Percentiles rank a stretch among this genome's conserved stretches.
Evolutionary conservation across 805 yeast genomes (phyloP).

Genomic region (Nakazawaea sp.): DNA sequence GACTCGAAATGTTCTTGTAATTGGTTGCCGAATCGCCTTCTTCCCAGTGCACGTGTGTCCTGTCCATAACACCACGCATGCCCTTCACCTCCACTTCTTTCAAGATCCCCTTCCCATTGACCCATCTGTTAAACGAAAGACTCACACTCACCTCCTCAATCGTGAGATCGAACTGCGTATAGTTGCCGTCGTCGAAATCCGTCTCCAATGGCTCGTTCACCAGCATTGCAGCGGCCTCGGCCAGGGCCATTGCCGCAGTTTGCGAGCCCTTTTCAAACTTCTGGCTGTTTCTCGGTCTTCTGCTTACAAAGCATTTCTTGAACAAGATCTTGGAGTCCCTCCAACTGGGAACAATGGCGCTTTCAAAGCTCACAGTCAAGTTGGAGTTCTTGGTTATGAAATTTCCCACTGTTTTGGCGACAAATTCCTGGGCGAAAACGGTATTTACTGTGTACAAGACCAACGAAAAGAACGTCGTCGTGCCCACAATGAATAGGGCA

Average conservation of each 20-base stretch:
- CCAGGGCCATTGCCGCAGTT: slow-evolving; percentile 59
- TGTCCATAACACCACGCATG: slow-evolving; percentile 85
- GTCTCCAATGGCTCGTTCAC: slow-evolving; percentile 22
- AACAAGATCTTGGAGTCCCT: slow-evolving; percentile 78
- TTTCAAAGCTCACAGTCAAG: slow-evolving; percentile 79
- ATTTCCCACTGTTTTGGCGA: slow-evolving; percentile 78
- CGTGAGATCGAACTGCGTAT: slow-evolving; percentile 90
- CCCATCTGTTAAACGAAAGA: slow-evolving; percentile 77
- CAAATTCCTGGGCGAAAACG: slow-evolving; percentile 80
- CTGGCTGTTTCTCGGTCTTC: slow-evolving; percentile 55
- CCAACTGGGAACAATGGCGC: slow-evolving; percentile 95
- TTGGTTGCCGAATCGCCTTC: slow-evolving; percentile 78
- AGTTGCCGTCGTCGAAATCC: slow-evolving; percentile 79
- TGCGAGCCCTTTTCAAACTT: slow-evolving; percentile 68
- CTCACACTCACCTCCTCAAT: slow-evolving; percentile 81
- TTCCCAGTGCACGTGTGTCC: slow-evolving; percentile 81
- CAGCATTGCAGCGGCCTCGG: slow-evolving; percentile 24
- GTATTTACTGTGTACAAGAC: slow-evolving; percentile 74
- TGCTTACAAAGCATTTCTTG: slow-evolving; percentile 77
- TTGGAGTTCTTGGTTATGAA: slow-evolving; percentile 78
- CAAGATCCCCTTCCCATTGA: slow-evolving; percentile 82
- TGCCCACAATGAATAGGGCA: slow-evolving; percentile 70
- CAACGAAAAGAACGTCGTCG: slow-evolving; percentile 87
- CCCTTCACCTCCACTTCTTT: slow-evolving; percentile 79
- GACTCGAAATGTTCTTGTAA: slow-evolving; percentile 62